phyloP scores from a whole-genome alignment of 352 stramenopile species.

The Aphanomyces invadans region DNA sequence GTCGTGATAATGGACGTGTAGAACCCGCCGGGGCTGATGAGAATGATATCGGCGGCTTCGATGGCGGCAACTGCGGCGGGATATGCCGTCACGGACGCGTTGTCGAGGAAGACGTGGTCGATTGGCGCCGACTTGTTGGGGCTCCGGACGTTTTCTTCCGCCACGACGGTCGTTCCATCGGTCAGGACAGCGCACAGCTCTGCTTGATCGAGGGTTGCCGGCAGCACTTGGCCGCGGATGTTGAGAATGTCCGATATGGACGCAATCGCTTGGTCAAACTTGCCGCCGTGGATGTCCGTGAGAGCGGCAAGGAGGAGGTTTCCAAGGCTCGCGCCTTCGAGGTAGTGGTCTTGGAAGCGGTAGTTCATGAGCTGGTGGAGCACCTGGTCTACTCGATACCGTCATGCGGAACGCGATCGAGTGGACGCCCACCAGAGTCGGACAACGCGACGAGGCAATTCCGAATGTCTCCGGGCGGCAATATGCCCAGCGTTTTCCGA shows the following conservation, averaged over 20 bases:
- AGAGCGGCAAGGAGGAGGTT: conserved; percentile 73
- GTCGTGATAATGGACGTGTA: conserved; percentile 83
- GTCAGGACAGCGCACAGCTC: conserved; percentile 71
- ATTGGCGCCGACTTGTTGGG: conserved; percentile 61
- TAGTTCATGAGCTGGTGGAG: conserved; percentile 87
- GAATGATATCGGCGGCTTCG: conserved; percentile 77
- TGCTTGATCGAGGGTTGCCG: conserved; percentile 75
- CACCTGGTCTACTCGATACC: conserved; percentile 47
- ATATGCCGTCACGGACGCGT: conserved; percentile 59
- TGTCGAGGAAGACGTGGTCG: conserved; percentile 74
- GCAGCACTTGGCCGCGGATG: conserved; percentile 67
- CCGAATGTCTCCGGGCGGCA: conserved; percentile 75
- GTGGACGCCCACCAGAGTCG: conserved; percentile 54
- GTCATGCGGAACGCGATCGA: too few relatives aligned
- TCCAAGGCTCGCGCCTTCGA: conserved; percentile 77
- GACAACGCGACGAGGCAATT: conserved; percentile 81
- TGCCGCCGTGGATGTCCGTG: conserved; percentile 65
- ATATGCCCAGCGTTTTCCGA: conserved; percentile 74
- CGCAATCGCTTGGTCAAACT: conserved; percentile 73
- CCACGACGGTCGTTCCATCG: conserved; percentile 63
- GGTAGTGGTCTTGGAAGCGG: conserved; percentile 81
- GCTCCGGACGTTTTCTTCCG: conserved; percentile 75
- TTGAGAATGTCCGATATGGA: conserved; percentile 83
- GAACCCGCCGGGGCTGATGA: conserved; percentile 72
- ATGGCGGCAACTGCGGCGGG: conserved; percentile 66